A percentile compares a stretch with the other conserved stretches of the same genome.
Evolutionary conservation across 148 eudicot species (phyloP).

Genomic region (Fagopyrum homotropicum): DNA sequence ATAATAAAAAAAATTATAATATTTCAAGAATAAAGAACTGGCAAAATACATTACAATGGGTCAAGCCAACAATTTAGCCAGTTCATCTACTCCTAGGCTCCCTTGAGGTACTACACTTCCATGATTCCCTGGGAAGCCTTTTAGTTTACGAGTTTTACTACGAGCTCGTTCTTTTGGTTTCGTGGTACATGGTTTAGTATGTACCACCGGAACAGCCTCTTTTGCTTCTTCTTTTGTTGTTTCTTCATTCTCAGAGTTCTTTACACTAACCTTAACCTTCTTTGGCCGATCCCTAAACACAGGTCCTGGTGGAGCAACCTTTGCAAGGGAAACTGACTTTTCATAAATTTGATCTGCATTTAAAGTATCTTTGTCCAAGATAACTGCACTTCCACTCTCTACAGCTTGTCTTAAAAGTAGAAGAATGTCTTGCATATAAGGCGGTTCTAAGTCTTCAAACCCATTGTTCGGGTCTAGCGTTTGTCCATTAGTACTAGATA

Average conservation of each 20-base stretch:
- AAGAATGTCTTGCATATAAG: slow-evolving; percentile 38
- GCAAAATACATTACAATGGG: slow-evolving; percentile 1
- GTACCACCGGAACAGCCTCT: slow-evolving; percentile 23
- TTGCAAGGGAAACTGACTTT: slow-evolving; percentile 56
- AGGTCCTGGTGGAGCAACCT: slow-evolving; percentile 72
- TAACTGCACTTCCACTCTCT: slow-evolving; percentile 57
- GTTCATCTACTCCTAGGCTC: slow-evolving; percentile 76
- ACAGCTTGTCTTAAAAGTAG: slow-evolving; percentile 61
- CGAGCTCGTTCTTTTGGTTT: slow-evolving; percentile 29
- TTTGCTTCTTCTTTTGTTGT: slow-evolving; percentile 22
- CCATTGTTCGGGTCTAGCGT: slow-evolving; percentile 7
- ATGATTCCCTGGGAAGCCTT: slow-evolving; percentile 32
- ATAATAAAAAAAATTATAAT: background rate
- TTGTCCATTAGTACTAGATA: background rate
- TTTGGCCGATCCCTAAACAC: slow-evolving; percentile 34
- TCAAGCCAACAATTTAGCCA: slow-evolving; percentile 78
- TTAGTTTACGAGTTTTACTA: slow-evolving; percentile 25
- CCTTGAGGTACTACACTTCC: slow-evolving; percentile 54
- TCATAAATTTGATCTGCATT: slow-evolving; percentile 62
- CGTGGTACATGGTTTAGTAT: slow-evolving; percentile 20
- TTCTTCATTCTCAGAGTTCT: slow-evolving; percentile 26
- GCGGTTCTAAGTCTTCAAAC: slow-evolving; percentile 10
- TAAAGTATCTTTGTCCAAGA: slow-evolving; percentile 41
- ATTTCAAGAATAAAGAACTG: background rate
- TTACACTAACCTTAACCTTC: slow-evolving; percentile 24